Evolutionary conservation across 2,329 filamentous ascomycete genomes (phyloP), one percentile per base, ranked within the genome.

Genomic region (Stagonosporopsis cucurbitacearum): DNA sequence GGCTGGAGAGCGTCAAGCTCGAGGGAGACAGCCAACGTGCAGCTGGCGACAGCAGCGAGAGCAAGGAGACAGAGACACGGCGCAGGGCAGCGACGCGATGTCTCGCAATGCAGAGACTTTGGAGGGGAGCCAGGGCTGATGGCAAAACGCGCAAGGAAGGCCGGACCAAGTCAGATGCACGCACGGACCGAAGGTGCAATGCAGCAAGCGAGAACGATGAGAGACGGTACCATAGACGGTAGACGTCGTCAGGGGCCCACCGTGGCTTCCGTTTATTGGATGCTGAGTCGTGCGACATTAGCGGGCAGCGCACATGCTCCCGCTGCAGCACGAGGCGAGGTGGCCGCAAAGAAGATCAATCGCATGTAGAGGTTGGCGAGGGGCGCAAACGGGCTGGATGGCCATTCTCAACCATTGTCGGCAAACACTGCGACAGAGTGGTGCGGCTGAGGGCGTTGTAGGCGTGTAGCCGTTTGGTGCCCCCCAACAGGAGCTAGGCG

Each of bases 1-100:
- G 50, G 53, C 44, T 59, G 54, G 50, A 58, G 62, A 70, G 70
- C 70, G 48, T 75, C 68, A 62, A 70, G 70, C 71, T 64, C 64
- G 60, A 40, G 33, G 50, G 48, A 59, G 57, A 60, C 55, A 61
- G 35, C 44, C 50, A 45, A 49, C 57, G 61, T 55, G 54, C 60
- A 59, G 58, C 55, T 50, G 59, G 39, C 44, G 58, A 52, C 50
- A 52, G 53, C 60, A 57, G 57, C 62, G 60, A 50, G 64, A 68
- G 37, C 36, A 54, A 51, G 46, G 56, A 49, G 53, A 51, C 47
- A 57, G 56, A 49, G 53, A 51, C 47, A 57, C 45, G 43, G 37
- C 59, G 58, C 56, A 58, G 62, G 52, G 58, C 58, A 60, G 59
- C 58, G 51, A 61, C 56, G 50, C 61, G 42, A 59, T 63, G 64